Evolutionary conservation across 2,329 filamentous ascomycete species (phyloP), one percentile per base, ranked within the genome.

Genomic region (Trichoderma sp.): DNA sequence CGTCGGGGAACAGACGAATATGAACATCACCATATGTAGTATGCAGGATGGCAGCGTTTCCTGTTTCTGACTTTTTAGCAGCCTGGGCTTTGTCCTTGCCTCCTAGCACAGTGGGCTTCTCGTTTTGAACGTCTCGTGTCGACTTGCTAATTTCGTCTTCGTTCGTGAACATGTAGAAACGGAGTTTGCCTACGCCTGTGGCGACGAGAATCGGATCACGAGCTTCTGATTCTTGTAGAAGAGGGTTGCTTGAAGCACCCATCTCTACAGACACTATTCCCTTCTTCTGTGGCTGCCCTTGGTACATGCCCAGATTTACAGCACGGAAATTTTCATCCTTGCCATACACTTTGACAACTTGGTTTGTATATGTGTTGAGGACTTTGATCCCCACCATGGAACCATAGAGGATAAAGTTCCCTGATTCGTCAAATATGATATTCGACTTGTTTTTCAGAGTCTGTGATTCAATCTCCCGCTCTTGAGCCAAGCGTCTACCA

Each of bases 101-200:
- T 56, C 86, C 87, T 21, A 90, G 77, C 64, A 89, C 85, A 1
- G 88, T 91, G 0, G 95, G 96, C 74, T 94, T 94, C 81, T 99
- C 96, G 78, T 99, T 99, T 74, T 97, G 94, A 13, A 99, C 86
- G 78, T 99, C 96, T 73, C 96, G 90, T 43, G 91, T 90, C 8
- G 92, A 91, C 79, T 95, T 97, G 73, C 90, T 91, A 63, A 96
- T 86, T 29, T 93, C 91, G 47, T 90, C 88, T 49, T 97, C 92
- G 79, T 97, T 97, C 43, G 93, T 97, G 80, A 97, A 99, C 89
- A 98, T 94, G 85, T 97, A 99, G 82, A 99, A 99, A 52, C 96
- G 91, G 33, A 92, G 88, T 81, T 97, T 98, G 72, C 90, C 92
- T 57, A 92, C 90, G 0, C 90, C 95, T 0, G 96, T 98, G 11